Evolutionary conservation across 495 filamentous ascomycete species (phyloP), one percentile per base, ranked within the genome.

Genomic region (Margaritispora aquatica): DNA sequence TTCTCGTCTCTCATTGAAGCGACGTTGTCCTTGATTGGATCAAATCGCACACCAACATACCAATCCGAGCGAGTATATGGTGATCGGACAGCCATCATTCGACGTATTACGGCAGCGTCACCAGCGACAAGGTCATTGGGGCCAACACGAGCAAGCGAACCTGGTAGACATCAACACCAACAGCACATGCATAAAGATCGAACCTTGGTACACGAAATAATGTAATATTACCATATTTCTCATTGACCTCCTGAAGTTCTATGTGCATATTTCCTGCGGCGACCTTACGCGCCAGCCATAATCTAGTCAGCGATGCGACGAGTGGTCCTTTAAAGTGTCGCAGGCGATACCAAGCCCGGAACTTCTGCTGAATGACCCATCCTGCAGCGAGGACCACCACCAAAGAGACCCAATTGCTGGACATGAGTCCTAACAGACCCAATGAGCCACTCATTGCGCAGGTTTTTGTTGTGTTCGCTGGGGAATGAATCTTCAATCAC

Each of bases 81-180:
- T 17, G 72, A 74, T 13, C 73, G 66, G 26, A 67, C 66, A 8
- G 68, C 70, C 1, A 64, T 61, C 50, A 76, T 71, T 7, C 62
- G 63, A 17, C 69, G 65, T 9, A 66, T 48, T 0, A 68, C 59
- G 1, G 71, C 71, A 9, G 73, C 71, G 55, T 77, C 74, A 27
- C 66, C 66, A 19, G 68, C 71, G 46, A 79, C 46, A 50, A 80
- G 58, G 48, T 71, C 59, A 41, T 75, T 74, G 13, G 76, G 75
- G 10, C 72, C 75, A 50, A 77, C 73, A 19, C 76, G 67, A 2
- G 69, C 74, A 9, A 77, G 59, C 1, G 73, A 59, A 4, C 74
- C 73, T 75, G 52, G 8, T 21, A 34, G 21, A 29, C 22, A 23
- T 51, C 48, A 51, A 44, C 13, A 20, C 27, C 31, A 22, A 22